A percentile compares a stretch with the other conserved stretches of the same genome.
These are phyloP conservation scores for Nevesoporus exiguus DNA, from an alignment of 768 basidiomycete species.

Conservation along the genomic window DNA sequence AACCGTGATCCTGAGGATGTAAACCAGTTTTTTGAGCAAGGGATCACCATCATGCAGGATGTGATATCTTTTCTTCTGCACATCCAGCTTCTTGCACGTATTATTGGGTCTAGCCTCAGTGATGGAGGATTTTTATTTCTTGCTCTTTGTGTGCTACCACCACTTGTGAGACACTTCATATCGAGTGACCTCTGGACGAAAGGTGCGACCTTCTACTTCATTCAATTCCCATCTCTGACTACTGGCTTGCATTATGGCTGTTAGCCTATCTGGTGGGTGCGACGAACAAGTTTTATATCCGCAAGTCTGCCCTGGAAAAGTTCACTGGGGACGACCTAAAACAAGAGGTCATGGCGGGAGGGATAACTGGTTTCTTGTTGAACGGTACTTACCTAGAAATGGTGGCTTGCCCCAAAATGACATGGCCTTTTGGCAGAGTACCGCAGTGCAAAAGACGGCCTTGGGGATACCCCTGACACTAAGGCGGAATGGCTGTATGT, in stretches of 20 bases:
- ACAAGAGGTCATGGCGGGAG: conserved; percentile 24
- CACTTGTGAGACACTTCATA: background rate
- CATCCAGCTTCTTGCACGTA: conserved; percentile 15
- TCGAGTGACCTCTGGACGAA: conserved; percentile 19
- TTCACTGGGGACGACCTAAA: conserved; percentile 10
- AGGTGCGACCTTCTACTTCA: conserved; percentile 4
- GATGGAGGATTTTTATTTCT: conserved; percentile 22
- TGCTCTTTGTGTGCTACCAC: conserved; percentile 18
- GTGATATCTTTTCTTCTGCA: conserved; percentile 22
- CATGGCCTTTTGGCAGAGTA: conserved; percentile 19
- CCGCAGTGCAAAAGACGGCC: conserved; percentile 15
- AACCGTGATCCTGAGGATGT: background rate
- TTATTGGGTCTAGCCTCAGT: conserved; percentile 15
- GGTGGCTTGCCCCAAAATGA: background rate
- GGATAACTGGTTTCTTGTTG: conserved; percentile 9
- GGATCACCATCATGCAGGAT: conserved; percentile 6
- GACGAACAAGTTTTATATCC: conserved; percentile 19
- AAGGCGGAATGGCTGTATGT: conserved; percentile 11
- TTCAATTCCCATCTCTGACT: background rate
- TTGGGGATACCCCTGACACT: conserved; percentile 16
- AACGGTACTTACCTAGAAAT: conserved; percentile 5
- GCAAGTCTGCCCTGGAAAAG: conserved; percentile 19
- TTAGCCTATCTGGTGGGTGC: conserved; percentile 20
- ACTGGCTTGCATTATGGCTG: background rate
- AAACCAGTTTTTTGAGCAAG: conserved; percentile 10